Conservation (phyloP, 257 asterid species). For the Voacanga thouarsii region DNA sequence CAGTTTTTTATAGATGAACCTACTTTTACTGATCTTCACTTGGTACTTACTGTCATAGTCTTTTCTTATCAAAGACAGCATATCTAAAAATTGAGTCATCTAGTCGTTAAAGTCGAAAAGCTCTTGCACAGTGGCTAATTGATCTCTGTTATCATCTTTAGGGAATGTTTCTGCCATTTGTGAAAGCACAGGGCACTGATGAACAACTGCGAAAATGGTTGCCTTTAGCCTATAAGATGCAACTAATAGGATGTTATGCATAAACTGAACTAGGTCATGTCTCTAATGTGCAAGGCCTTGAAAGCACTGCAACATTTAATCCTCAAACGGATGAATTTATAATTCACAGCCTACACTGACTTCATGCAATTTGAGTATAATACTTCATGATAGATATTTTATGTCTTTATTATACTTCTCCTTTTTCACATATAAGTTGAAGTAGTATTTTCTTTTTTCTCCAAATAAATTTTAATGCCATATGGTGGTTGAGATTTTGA, state of each 20-base stretch:
- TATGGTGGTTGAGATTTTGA: neutral
- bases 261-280: constrained; percentile 99
- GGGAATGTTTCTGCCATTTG: constrained; percentile 96
- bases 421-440: neutral
- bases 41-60: constrained; percentile 48
- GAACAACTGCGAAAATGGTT: constrained; percentile 91
- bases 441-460: neutral
- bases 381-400: neutral
- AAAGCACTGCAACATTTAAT: constrained; percentile 97
- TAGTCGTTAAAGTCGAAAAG: neutral
- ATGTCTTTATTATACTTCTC: neutral
- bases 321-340: constrained; percentile 85
- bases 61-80: neutral
- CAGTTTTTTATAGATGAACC: constrained; percentile 86
- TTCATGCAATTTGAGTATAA: constrained; percentile 78
- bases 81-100: neutral
- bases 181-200: constrained; percentile 94
- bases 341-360: constrained; percentile 92
- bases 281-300: constrained; percentile 99
- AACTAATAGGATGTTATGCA: constrained; percentile 98
- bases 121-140: constrained; percentile 14
- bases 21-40: constrained; percentile 96
- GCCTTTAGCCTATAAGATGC: constrained; percentile 91
- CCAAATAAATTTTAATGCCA: neutral
- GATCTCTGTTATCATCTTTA: constrained; percentile 26